A percentile compares a stretch with the other conserved stretches of the same genome.
These are phyloP conservation scores for Westerdykella sp. DNA, from an alignment of 2,329 filamentous ascomycete species.

Conservation along the genomic window DNA sequence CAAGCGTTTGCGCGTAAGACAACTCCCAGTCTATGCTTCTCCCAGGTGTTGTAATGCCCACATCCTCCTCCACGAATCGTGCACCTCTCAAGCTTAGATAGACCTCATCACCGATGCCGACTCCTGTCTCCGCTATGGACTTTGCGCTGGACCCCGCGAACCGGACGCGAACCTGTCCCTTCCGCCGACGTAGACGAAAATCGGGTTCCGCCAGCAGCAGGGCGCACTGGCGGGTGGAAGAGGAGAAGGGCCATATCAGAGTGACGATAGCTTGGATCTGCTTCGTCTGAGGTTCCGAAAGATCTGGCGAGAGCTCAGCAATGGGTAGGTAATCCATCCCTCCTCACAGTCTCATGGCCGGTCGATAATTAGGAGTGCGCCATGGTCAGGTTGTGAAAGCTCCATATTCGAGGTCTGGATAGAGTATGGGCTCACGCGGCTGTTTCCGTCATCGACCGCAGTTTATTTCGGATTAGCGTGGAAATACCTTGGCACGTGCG, in stretches of 20 bases:
- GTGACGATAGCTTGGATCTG: conserved; percentile 66
- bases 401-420: not conserved
- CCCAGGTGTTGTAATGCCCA: conserved; percentile 49
- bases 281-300: conserved; percentile 24
- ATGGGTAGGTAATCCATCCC: conserved; percentile 30
- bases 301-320: conserved; percentile 27
- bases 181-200: conserved; percentile 67
- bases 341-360: not conserved
- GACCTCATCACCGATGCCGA: conserved; percentile 75
- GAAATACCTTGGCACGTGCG: no score
- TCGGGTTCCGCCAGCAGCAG: conserved; percentile 81
- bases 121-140: conserved; percentile 57
- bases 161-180: conserved; percentile 73
- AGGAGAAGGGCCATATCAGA: conserved; percentile 87
- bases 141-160: conserved; percentile 67
- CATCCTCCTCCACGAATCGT: conserved; percentile 54
- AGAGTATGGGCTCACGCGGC: not conserved
- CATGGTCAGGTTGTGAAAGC: not conserved
- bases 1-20: conserved; percentile 39
- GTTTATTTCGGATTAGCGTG: not conserved
- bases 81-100: conserved; percentile 63
- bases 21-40: conserved; percentile 55
- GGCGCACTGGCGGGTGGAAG: conserved; percentile 64
- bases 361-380: not conserved
- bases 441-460: not conserved